Evolutionary conservation across 2,329 filamentous ascomycete genomes (phyloP), one percentile per base, ranked within the genome.

Genomic region (Penicillium sp.): DNA sequence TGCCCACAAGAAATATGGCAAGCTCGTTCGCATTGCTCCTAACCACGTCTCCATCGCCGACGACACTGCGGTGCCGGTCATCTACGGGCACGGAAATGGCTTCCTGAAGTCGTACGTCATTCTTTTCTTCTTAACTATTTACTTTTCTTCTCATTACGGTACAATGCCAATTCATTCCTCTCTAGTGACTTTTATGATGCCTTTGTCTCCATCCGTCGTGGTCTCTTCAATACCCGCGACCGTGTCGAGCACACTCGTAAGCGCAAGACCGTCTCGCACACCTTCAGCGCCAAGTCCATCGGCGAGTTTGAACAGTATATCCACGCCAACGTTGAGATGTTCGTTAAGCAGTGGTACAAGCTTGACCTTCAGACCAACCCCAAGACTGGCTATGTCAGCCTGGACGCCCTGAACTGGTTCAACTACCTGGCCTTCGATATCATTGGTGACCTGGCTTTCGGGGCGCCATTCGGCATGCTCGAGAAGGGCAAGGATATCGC

Each of bases 291-390:
- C 50, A 94, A 91, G 71, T 87, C 81, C 8, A 78, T 95, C 44
- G 77, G 78, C 49, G 83, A 95, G 65, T 94, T 95, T 63, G 89
- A 95, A 72, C 86, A 89, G 42, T 95, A 91, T 68, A 91, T 95
- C 57, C 84, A 87, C 63, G 73, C 77, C 55, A 95, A 94, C 66
- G 77, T 95, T 3, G 81, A 85, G 48, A 71, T 82, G 11, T 86
- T 95, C 47, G 81, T 86, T 20, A 73, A 74, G 49, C 82, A 89
- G 65, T 88, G 89, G 78, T 86, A 88, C 61, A 74, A 73, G 14
- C 71, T 91, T 6, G 67, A 74, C n/a, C 62, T 63, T 3, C 68
- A 74, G 9, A 68, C 72, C 9, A 61, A 74, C 35, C 72, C 72
- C 37, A 58, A 76, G 61, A 75, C 70, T 18, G 76, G 76, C 4